Conservation (phyloP, 2,329 filamentous ascomycete genomes). For the Zymoseptoria brevis region DNA sequence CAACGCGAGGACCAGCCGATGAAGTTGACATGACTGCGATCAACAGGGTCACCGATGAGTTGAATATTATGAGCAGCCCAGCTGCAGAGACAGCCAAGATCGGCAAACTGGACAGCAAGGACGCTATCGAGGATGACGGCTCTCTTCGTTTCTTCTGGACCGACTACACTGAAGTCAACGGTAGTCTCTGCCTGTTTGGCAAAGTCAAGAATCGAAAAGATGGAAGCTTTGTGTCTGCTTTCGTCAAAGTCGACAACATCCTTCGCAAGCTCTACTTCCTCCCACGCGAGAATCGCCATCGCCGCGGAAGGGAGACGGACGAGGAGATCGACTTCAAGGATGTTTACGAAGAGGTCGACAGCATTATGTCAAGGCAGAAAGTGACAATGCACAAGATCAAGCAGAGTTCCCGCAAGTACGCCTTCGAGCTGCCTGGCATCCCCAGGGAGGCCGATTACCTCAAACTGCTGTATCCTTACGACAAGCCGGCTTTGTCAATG, state of each 20-base stretch:
- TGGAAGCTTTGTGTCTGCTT: constrained; percentile 75
- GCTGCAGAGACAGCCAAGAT: constrained; percentile 57
- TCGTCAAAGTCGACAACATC: constrained; percentile 93
- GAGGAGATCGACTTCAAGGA: constrained; percentile 80
- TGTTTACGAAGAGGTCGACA: constrained; percentile 83
- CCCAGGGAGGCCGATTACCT: constrained; percentile 87
- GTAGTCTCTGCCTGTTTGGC: constrained; percentile 86
- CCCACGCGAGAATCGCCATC: constrained; percentile 59
- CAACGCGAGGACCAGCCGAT: constrained; percentile 51
- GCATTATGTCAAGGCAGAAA: constrained; percentile 76
- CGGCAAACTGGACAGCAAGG: constrained; percentile 74
- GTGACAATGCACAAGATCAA: constrained; percentile 94
- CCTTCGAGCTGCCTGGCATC: constrained; percentile 81
- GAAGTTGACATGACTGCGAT: constrained; percentile 68
- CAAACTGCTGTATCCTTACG: constrained; percentile 93
- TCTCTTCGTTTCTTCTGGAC: constrained; percentile 94
- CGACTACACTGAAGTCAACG: constrained; percentile 88
- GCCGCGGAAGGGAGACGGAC: constrained; percentile 57
- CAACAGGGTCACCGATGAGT: constrained; percentile 76
- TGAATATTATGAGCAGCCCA: constrained; percentile 77
- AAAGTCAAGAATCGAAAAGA: constrained; percentile 89
- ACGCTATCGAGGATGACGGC: constrained; percentile 89
- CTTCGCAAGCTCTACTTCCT: constrained; percentile 88
- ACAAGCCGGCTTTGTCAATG: constrained; percentile 65
- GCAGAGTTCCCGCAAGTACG: constrained; percentile 80